Percentiles rank a stretch among this genome's conserved stretches.
Evolutionary conservation across 2,329 filamentous ascomycete species (phyloP).

Genomic region (Didymella lethalis): DNA sequence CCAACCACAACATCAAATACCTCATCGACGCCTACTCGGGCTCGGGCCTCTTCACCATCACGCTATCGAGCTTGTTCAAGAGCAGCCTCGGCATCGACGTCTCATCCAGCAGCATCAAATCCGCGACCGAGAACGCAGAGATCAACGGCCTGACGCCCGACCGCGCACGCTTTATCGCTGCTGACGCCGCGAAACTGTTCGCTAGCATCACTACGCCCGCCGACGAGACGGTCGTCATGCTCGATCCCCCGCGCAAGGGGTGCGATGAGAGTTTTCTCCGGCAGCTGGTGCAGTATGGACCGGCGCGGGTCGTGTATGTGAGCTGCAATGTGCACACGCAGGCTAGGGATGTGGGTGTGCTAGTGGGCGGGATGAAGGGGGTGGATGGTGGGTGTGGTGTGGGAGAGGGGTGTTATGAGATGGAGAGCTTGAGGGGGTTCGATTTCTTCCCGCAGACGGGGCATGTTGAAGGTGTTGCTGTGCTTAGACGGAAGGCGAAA

Average conservation of each 20-base stretch:
- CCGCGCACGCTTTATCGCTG: constrained; percentile 84
- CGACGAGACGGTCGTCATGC: constrained; percentile 88
- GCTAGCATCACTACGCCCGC: constrained; percentile 74
- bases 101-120: constrained; percentile 76
- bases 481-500: constrained; percentile 57
- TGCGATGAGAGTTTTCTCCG: constrained; percentile 85
- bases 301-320: constrained; percentile 86
- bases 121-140: constrained; percentile 77
- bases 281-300: constrained; percentile 81
- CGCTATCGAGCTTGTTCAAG: constrained; percentile 80
- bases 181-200: constrained; percentile 87
- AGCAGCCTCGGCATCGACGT: constrained; percentile 92
- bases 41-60: constrained; percentile 96
- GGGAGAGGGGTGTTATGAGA: constrained; percentile 69
- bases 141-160: constrained; percentile 74
- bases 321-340: constrained; percentile 99
- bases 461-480: constrained; percentile 71
- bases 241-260: constrained; percentile 96
- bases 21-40: constrained; percentile 98
- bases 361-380: constrained; percentile 73
- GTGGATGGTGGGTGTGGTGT: constrained; percentile 46
- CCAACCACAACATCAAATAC: constrained; percentile 68
- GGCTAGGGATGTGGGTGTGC: constrained; percentile 86
- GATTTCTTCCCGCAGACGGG: constrained; percentile 95
- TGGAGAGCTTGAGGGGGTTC: constrained; percentile 91